Conservation (phyloP, 1,284 basidiomycete genomes). For the Coriolopsis trogii region DNA sequence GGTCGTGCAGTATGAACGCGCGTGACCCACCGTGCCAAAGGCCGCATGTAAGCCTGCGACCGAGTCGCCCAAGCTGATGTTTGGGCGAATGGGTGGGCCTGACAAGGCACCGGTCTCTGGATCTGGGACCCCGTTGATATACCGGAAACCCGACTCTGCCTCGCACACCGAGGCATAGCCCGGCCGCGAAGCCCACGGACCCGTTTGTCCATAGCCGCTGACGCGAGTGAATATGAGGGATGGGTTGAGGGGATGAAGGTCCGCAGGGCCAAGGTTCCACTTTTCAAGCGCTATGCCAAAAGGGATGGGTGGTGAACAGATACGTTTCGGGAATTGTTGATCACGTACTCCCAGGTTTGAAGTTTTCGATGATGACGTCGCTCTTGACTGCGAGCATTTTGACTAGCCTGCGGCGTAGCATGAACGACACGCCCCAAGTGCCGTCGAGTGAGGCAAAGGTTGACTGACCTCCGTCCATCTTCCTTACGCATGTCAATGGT, state of each 20-base stretch:
- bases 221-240: slow-evolving; percentile 72
- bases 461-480: slow-evolving; percentile 61
- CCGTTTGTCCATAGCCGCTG: slow-evolving; percentile 74
- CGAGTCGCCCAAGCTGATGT: slow-evolving; percentile 72
- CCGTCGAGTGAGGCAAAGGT: background rate
- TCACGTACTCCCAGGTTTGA: slow-evolving; percentile 69
- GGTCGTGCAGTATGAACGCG: too few relatives aligned
- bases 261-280: slow-evolving; percentile 63
- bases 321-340: background rate
- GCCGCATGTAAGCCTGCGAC: slow-evolving; percentile 73
- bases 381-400: slow-evolving; percentile 59
- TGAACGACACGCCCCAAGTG: too few relatives aligned
- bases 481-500: slow-evolving; percentile 63
- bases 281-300: slow-evolving; percentile 58
- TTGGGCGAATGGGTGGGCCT: slow-evolving; percentile 68
- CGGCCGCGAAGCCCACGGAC: slow-evolving; percentile 68
- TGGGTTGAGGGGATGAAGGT: slow-evolving; percentile 59
- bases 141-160: slow-evolving; percentile 72
- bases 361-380: slow-evolving; percentile 71
- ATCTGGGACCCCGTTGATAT: slow-evolving; percentile 69
- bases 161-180: slow-evolving; percentile 77
- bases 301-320: background rate
- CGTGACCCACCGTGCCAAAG: slow-evolving; percentile 68
- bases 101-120: slow-evolving; percentile 50
- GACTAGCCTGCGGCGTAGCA: slow-evolving; percentile 50